Conservation (phyloP, 2,329 filamentous ascomycete genomes). For the Colletotrichum truncatum region DNA sequence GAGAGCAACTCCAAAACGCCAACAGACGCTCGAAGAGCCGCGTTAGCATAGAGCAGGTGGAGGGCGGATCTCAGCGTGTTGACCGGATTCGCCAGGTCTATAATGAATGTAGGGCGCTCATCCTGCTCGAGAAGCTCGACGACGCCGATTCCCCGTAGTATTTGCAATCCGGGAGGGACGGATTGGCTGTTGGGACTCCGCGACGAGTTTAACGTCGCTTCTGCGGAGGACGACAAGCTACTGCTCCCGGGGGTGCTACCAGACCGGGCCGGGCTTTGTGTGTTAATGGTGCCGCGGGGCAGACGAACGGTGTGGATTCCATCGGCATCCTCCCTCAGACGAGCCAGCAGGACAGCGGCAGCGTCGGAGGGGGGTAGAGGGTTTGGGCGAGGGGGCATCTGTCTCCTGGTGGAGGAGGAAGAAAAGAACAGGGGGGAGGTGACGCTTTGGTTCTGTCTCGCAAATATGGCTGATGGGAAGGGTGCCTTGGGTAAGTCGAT, state of each 20-base stretch:
- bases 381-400: slow-evolving; percentile 46
- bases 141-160: slow-evolving; percentile 72
- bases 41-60: slow-evolving; percentile 74
- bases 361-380: slow-evolving; percentile 51
- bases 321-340: slow-evolving; percentile 54
- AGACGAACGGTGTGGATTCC: slow-evolving; percentile 64
- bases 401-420: slow-evolving; percentile 47
- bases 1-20: slow-evolving; percentile 65
- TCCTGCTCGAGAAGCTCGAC: slow-evolving; percentile 81
- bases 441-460: slow-evolving; percentile 43
- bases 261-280: slow-evolving; percentile 54
- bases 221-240: slow-evolving; percentile 56
- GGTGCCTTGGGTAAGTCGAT: slow-evolving; percentile 49
- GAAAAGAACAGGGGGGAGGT: slow-evolving; percentile 64
- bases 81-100: slow-evolving; percentile 70
- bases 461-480: slow-evolving; percentile 35
- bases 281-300: slow-evolving; percentile 60
- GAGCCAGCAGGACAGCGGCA: slow-evolving; percentile 56
- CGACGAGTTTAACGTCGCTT: slow-evolving; percentile 39
- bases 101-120: slow-evolving; percentile 78
- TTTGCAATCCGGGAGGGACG: slow-evolving; percentile 58
- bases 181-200: slow-evolving; percentile 60
- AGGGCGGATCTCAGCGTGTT: slow-evolving; percentile 64
- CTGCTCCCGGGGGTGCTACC: slow-evolving; percentile 62
- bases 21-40: slow-evolving; percentile 67